Evolutionary conservation across 116 monocot genomes (phyloP), one percentile per base, ranked within the genome.

Genomic region (Posidonia oceanica): DNA sequence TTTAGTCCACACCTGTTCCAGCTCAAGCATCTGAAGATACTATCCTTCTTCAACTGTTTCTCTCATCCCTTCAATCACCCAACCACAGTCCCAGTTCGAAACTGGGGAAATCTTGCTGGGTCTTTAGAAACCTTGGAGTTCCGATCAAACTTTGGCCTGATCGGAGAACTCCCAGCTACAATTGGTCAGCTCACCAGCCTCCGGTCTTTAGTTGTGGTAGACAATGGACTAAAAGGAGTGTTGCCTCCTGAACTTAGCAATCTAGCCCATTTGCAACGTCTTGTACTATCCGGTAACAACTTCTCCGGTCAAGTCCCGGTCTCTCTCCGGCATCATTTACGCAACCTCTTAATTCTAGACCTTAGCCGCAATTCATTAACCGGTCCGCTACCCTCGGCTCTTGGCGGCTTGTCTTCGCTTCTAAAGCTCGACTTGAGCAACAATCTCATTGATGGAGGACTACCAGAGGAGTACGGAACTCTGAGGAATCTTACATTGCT

Each of bases 31-130:
- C 75, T 94, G n/a, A 81, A 73, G 41, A 79, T 65, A 44, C 82
- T 94, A 52, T 78, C 87, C n/a, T 64, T 94, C 79, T 94, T 63
- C 75, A 68, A 78, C 14, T 89, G 94, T 75, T 94, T 94, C 80
- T 68, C 88, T 29, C 62, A 72, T 48, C 59, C 56, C 3, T 29
- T 14, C 15, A 40, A 51, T 38, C 77, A 62, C 41, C 55, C 68
- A 51, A 73, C 65, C 18, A 63, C 64, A n/a, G 73, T 87, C 12
- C 89, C 88, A 12, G 65, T 80, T 14, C 15, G 55, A 12, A 59
- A 48, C 73, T 93, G 93, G 93, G 72, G 79, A 48, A 83, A 75
- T 48, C 71, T 93, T 13, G 72, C 93, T 1, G 71, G 51, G 3
- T 79, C 64, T 74, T 73, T 93, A 18, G 93, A 89, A 75, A 84